Percentiles rank a stretch among this genome's conserved stretches.
phyloP scores from a whole-genome alignment of 768 basidiomycete species.

The Leccinum boreale region DNA sequence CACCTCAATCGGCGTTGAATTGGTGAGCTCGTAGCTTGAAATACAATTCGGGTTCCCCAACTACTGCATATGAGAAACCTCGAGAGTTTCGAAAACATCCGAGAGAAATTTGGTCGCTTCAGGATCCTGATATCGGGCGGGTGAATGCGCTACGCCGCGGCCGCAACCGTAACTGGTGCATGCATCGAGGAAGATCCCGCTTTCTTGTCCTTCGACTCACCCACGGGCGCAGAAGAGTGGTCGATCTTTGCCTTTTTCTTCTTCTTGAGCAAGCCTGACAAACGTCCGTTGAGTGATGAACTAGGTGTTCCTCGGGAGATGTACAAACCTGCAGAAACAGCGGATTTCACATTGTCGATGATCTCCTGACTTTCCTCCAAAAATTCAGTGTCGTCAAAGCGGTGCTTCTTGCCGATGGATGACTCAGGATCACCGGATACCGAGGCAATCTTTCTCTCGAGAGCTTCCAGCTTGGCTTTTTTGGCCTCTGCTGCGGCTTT shows the following conservation, averaged over 20 bases:
- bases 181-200: background rate
- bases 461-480: slow-evolving; percentile 75
- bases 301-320: background rate
- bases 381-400: slow-evolving; percentile 90
- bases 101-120: background rate
- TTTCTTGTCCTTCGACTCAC: slow-evolving; percentile 1
- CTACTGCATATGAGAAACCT: no score
- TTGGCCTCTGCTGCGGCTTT: slow-evolving; percentile 76
- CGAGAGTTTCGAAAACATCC: background rate
- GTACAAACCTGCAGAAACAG: slow-evolving; percentile 75
- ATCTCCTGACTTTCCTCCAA: slow-evolving; percentile 89
- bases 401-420: slow-evolving; percentile 74
- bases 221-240: slow-evolving; percentile 22
- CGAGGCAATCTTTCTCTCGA: slow-evolving; percentile 69
- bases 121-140: background rate
- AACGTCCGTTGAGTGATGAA: slow-evolving; percentile 18
- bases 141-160: slow-evolving; percentile 15
- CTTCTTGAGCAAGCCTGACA: slow-evolving; percentile 70
- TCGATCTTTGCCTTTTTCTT: slow-evolving; percentile 63
- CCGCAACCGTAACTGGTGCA: slow-evolving; percentile 9
- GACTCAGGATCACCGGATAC: slow-evolving; percentile 42
- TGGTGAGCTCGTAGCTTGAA: no score
- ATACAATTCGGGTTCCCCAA: no score
- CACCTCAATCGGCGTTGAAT: no score
- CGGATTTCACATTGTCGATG: slow-evolving; percentile 86